Conservation (phyloP, 108 stramenopile species). For the Epithemia pelagica region DNA sequence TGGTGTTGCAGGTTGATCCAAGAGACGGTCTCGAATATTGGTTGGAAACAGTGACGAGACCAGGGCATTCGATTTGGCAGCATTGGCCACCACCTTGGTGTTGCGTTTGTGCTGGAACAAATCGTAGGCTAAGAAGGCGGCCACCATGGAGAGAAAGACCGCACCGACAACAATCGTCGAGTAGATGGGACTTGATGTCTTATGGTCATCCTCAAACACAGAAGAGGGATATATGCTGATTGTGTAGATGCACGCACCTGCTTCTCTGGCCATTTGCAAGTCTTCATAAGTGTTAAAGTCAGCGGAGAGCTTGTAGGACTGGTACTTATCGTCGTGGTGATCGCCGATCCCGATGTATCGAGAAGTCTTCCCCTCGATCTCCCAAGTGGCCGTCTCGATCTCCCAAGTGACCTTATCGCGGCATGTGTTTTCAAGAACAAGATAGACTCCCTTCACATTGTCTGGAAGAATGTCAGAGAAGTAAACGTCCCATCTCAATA, state of each 20-base stretch:
- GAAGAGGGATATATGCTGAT: not conserved
- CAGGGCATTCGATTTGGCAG: slow-evolving; percentile 1
- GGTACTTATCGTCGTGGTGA: not conserved
- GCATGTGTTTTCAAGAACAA: slow-evolving; percentile 17
- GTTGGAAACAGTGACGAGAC: slow-evolving; percentile 8
- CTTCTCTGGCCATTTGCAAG: not conserved
- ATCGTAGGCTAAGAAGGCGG: slow-evolving; percentile 2
- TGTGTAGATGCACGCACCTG: not conserved
- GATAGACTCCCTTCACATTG: slow-evolving; percentile 3
- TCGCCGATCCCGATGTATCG: not conserved
- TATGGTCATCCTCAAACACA: slow-evolving; percentile 4
- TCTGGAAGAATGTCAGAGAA: slow-evolving; percentile 12
- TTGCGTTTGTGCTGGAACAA: not conserved
- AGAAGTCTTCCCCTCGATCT: no score
- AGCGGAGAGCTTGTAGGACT: not conserved
- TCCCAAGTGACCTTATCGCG: slow-evolving; percentile 4
- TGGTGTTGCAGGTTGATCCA: slow-evolving; percentile 3
- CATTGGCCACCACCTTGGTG: not conserved
- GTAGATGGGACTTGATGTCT: not conserved
- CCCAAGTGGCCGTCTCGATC: not conserved
- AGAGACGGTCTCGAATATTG: slow-evolving; percentile 19
- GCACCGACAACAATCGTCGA: not conserved
- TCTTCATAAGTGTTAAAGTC: not conserved
- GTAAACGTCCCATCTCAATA: not conserved
- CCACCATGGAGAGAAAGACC: not conserved